Conservation (phyloP, 257 asterid genomes). For the Henckelia pumila region DNA sequence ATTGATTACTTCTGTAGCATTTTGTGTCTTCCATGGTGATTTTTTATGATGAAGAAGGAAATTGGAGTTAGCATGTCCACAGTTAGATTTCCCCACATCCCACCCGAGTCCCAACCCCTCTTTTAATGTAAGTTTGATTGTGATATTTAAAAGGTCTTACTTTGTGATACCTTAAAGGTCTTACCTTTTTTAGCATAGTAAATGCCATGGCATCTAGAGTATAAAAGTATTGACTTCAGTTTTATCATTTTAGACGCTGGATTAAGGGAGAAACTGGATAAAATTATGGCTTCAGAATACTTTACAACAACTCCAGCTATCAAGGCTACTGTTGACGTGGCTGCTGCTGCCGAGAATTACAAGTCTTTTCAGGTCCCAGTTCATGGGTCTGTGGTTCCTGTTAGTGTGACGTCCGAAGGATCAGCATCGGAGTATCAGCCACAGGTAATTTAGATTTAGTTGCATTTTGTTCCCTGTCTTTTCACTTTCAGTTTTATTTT, state of each 20-base stretch:
- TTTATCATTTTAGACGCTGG: conserved; percentile 47
- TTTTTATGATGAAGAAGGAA: not conserved
- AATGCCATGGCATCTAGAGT: not conserved
- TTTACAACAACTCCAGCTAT: conserved; percentile 68
- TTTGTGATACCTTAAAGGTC: conserved; percentile 3
- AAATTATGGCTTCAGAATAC: conserved; percentile 76
- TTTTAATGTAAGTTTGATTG: not conserved
- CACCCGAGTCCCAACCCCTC: too few relatives aligned
- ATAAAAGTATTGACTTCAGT: too few relatives aligned
- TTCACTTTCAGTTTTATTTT: conserved; percentile 7
- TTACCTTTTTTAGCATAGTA: not conserved
- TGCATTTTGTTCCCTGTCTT: not conserved
- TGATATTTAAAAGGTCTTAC: not conserved
- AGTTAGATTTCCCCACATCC: too few relatives aligned
- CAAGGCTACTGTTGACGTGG: conserved; percentile 73
- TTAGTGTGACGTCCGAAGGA: conserved; percentile 35
- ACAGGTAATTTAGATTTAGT: conserved; percentile 34
- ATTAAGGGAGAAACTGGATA: conserved; percentile 69
- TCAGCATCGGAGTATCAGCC: conserved; percentile 42
- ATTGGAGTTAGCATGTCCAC: not conserved
- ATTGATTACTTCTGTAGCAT: conserved; percentile 11
- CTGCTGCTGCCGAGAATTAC: conserved; percentile 66
- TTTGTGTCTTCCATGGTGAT: not conserved
- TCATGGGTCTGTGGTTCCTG: conserved; percentile 38
- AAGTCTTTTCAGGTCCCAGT: conserved; percentile 57